Evolutionary conservation across 495 filamentous ascomycete genomes (phyloP).

Genomic region (Schizothecium vesticola): DNA sequence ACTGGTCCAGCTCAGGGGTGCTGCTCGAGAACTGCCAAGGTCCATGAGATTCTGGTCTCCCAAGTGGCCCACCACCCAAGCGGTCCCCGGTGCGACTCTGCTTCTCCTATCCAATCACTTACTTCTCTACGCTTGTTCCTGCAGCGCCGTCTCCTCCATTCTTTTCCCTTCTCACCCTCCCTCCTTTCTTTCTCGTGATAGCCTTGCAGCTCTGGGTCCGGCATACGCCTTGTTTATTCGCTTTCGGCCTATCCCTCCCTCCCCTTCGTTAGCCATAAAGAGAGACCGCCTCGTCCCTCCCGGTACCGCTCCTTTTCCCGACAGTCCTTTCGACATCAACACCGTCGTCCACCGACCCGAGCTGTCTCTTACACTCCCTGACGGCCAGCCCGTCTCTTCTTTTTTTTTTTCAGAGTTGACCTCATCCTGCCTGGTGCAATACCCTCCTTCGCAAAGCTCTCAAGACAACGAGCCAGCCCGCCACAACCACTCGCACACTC

Average conservation of each 20-base stretch:
- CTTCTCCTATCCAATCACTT: constrained; percentile 16
- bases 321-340: constrained; percentile 4
- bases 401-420: constrained; percentile 19
- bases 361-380: constrained; percentile 32
- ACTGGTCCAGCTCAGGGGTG: constrained; percentile 30
- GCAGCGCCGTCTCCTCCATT: constrained; percentile 16
- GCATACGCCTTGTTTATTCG: not conserved
- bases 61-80: constrained; percentile 13
- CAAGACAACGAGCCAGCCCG: constrained; percentile 16
- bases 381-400: constrained; percentile 33
- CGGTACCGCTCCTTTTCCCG: constrained; percentile 1
- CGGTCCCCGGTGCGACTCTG: constrained; percentile 9
- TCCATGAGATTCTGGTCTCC: constrained; percentile 3
- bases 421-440: constrained; percentile 37
- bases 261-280: constrained; percentile 18
- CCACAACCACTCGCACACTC: constrained; percentile 7
- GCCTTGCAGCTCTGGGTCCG: constrained; percentile 18
- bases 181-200: constrained; percentile 18
- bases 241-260: constrained; percentile 13
- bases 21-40: constrained; percentile 12
- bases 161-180: constrained; percentile 11
- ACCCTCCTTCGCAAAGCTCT: constrained; percentile 29
- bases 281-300: constrained; percentile 22
- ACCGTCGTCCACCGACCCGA: constrained; percentile 13
- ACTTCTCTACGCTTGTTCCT: constrained; percentile 10